Base-by-base conservation (phyloP, 208 protist genomes). In the Borovskyia barvae region DNA sequence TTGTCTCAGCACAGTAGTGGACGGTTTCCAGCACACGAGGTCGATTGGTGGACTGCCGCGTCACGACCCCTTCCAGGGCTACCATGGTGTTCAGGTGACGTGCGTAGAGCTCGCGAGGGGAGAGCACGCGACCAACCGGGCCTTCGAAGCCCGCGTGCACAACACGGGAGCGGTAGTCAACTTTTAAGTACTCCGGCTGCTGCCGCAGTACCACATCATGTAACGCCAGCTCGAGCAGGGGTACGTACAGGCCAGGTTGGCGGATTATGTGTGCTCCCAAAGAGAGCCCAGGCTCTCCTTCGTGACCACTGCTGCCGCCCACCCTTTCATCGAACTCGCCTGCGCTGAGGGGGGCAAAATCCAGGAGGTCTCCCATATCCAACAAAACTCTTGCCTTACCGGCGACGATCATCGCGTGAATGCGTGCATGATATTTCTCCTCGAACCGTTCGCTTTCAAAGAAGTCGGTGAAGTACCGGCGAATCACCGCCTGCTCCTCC, bases 1-100 rank as follows among this genome's bases (percentile, higher is more conserved):
- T 94, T 8, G 96, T 99, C 35, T 75, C 80, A 12, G 75, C 68
- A 71, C 95, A 99, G 83, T 98, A 99, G 80, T 99, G 97, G 4
- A 99, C 92, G 26, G 85, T 95, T 73, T 93, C 87, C 14, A 93
- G 24, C 28, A 95, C 85, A 1, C 89, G 77, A 24, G 87, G 85
- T 8, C 82, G 80, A 64, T 90, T 89, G 9, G 82, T 72, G 3
- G 79, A 92, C 92, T 98, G 97, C 48, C 98, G 97, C 19, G 97
- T 99, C 2, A 99, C 82, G 55, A 99, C 99, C 43, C 98, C 98
- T 52, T 99, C 95, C 17, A 99, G 66, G 28, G 86, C 90, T 1
- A 99, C 95, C 56, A 99, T 72, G 15, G 85, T 87, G 62, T 97
- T 97, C n/a, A 99, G 56, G 42, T 97, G 92, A 3, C 69, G 45